A percentile compares a stretch with the other conserved stretches of the same genome.
phyloP scores from a whole-genome alignment of 202 grass and related monocot genomes.

The Panicum hallii region DNA sequence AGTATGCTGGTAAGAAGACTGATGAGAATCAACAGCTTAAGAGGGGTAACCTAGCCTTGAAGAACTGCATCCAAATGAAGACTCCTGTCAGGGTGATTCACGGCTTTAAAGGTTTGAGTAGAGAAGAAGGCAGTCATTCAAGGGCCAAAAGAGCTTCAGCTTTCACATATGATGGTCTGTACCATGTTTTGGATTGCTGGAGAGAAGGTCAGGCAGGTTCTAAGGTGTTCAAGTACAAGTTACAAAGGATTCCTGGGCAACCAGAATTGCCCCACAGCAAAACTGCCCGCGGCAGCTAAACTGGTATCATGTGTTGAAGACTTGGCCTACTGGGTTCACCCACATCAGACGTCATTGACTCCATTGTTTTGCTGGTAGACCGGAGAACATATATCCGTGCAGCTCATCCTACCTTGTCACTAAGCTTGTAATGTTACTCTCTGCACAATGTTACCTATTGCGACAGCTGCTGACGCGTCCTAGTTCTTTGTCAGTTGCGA shows the following conservation, averaged over 20 bases:
- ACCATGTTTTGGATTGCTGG: slow-evolving; percentile 63
- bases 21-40: slow-evolving; percentile 75
- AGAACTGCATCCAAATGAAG: slow-evolving; percentile 62
- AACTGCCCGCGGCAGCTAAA: slow-evolving; percentile 45
- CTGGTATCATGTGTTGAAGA: slow-evolving; percentile 65
- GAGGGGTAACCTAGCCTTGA: slow-evolving; percentile 72
- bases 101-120: slow-evolving; percentile 47
- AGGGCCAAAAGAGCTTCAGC: slow-evolving; percentile 50
- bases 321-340: not conserved
- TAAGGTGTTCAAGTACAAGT: slow-evolving; percentile 53
- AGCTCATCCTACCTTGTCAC: not conserved
- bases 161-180: slow-evolving; percentile 80
- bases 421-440: not conserved
- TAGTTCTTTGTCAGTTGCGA: no score
- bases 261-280: slow-evolving; percentile 43
- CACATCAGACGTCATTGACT: slow-evolving; percentile 53
- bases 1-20: slow-evolving; percentile 56
- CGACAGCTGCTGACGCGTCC: no score
- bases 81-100: slow-evolving; percentile 77
- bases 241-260: slow-evolving; percentile 63
- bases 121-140: slow-evolving; percentile 39
- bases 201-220: slow-evolving; percentile 40
- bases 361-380: slow-evolving; percentile 53
- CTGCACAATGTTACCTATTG: not conserved
- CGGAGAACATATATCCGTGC: not conserved